Conservation (phyloP, 2,329 filamentous ascomycete genomes). For the Pleomassaria siparia region DNA sequence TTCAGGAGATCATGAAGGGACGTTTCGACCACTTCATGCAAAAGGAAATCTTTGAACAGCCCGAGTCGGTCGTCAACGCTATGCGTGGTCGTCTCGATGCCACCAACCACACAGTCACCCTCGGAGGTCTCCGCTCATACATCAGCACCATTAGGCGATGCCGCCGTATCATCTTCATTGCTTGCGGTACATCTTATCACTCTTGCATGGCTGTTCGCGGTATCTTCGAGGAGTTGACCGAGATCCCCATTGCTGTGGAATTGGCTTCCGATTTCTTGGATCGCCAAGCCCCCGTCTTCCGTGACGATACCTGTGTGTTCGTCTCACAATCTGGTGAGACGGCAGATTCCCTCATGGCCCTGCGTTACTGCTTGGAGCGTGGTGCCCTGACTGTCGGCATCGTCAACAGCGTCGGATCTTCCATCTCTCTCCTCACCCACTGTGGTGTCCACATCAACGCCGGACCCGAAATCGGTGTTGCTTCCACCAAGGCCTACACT, state of each 20-base stretch:
- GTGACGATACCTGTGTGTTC: constrained; percentile 98
- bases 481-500: constrained; percentile 98
- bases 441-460: constrained; percentile 99
- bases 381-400: constrained; percentile 96
- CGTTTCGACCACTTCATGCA: constrained; percentile 99
- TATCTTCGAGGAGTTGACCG: constrained; percentile 95
- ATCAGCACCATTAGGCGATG: constrained; percentile 95
- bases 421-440: constrained; percentile 97
- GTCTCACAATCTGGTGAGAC: constrained; percentile 99
- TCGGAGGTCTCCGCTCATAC: constrained; percentile 94
- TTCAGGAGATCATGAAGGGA: constrained; percentile 99
- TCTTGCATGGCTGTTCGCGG: constrained; percentile 99
- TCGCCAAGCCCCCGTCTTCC: constrained; percentile 94
- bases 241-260: constrained; percentile 97
- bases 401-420: constrained; percentile 97
- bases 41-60: constrained; percentile 99
- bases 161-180: constrained; percentile 97
- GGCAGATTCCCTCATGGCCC: constrained; percentile 93
- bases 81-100: constrained; percentile 98
- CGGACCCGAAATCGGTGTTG: constrained; percentile 97
- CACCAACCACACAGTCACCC: constrained; percentile 90
- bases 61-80: constrained; percentile 98
- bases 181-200: constrained; percentile 97
- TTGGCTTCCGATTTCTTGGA: constrained; percentile 98
- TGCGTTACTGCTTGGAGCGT: constrained; percentile 96